These are phyloP conservation scores for Lichtheimia corymbifera DNA, from an alignment of 371 early-diverging fungal species.

Conservation along the genomic window DNA sequence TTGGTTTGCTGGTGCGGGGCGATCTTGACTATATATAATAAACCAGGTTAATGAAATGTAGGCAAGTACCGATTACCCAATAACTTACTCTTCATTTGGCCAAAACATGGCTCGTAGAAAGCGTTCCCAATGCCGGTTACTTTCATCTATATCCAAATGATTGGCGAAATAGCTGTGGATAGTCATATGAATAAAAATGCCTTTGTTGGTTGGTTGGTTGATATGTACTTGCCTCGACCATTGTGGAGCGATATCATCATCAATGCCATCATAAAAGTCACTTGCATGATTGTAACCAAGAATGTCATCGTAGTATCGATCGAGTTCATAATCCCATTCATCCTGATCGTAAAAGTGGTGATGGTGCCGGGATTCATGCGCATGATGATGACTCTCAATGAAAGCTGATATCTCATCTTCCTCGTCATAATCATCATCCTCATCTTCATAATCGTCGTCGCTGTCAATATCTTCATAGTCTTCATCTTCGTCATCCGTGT, in stretches of 20 bases:
- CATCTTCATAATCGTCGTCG: not conserved
- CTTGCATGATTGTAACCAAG: not conserved
- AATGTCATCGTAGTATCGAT: not conserved
- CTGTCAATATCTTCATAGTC: not conserved
- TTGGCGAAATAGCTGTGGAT: not conserved
- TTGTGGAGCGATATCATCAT: not conserved
- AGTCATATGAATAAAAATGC: not conserved
- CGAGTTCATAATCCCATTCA: not conserved
- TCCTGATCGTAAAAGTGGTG: not conserved
- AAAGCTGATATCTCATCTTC: not conserved
- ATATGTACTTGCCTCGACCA: not conserved
- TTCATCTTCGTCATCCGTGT: conserved; percentile 2
- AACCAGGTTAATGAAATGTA: not conserved
- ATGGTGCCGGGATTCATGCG: not conserved
- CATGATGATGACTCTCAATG: not conserved
- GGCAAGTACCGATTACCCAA: not conserved
- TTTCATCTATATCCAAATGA: not conserved
- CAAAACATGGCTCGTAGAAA: not conserved
- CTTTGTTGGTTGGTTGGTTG: not conserved
- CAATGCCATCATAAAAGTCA: not conserved
- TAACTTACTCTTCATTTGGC: no score
- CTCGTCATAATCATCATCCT: not conserved
- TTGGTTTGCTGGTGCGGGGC: no score
- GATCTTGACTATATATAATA: no score
- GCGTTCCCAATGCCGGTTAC: not conserved